Evolutionary conservation across 306 rosid genomes (phyloP).

Genomic region (Gleditsia sinensis): DNA sequence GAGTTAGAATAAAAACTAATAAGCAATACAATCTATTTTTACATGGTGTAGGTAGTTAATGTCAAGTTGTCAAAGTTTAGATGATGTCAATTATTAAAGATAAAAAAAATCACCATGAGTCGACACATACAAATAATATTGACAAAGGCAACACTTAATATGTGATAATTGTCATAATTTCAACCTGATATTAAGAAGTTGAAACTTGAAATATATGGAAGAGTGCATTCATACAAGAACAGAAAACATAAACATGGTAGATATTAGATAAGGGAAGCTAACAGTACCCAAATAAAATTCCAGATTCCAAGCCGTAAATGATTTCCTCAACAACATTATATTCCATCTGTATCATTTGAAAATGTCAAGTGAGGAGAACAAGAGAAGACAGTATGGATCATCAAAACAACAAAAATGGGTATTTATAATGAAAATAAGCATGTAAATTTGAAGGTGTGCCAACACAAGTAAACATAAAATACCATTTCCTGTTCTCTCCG

Average conservation of each 20-base stretch:
- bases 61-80: background rate
- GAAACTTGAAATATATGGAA: constrained; percentile 21
- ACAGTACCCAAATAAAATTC: constrained; percentile 89
- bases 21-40: background rate
- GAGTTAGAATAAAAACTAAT: background rate
- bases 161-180: constrained; percentile 12
- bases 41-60: constrained; percentile 14
- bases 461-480: constrained; percentile 28
- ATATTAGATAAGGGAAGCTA: constrained; percentile 21
- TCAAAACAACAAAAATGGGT: constrained; percentile 15
- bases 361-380: constrained; percentile 25
- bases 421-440: constrained; percentile 19
- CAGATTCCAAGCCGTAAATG: constrained; percentile 95
- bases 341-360: constrained; percentile 73
- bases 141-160: background rate
- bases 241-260: background rate
- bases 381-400: background rate
- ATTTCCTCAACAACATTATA: constrained; percentile 92
- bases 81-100: background rate
- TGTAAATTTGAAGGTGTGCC: constrained; percentile 22
- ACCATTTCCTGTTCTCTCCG: constrained; percentile 96
- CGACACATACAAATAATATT: background rate
- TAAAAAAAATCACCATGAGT: background rate
- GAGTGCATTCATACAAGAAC: constrained; percentile 14
- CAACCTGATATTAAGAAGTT: constrained; percentile 6